Evolutionary conservation across 2,329 filamentous ascomycete species (phyloP), one percentile per base, ranked within the genome.

Genomic region (Arthrinium puccinioides): DNA sequence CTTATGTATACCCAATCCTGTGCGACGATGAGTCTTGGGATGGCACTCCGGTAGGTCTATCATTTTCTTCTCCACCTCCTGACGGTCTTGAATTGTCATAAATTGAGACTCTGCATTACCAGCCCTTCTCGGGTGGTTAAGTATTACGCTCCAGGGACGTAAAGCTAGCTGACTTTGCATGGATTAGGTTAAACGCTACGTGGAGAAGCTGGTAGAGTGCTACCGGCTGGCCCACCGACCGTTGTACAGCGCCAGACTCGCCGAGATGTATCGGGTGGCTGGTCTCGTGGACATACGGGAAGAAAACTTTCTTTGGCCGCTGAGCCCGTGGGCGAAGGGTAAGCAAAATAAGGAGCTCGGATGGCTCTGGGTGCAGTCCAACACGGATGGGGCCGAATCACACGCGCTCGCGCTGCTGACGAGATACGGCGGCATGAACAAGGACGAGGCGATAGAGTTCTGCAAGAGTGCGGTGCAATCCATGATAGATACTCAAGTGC

Each of bases 21-120:
- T 42, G 40, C 14, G 40, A 42, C 14, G 40, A 42, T 27, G 36
- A 32, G 19, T 39, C 37, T 13, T 42, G 40, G 40, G 37, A 42
- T 11, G 40, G 40, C 10, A 39, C 37, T n/a, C 23, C 32, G 6
- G 33, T 36, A 36, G 5, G 33, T 15, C 31, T 6, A n/a, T n/a
- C n/a, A n/a, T n/a, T n/a, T n/a, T n/a, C n/a, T n/a, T n/a, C n/a
- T n/a, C n/a, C n/a, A n/a, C n/a, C n/a, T n/a, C n/a, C n/a, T n/a
- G n/a, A n/a, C n/a, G n/a, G n/a, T n/a, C n/a, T n/a, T n/a, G n/a
- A n/a, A n/a, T n/a, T n/a, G n/a, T n/a, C n/a, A n/a, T n/a, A n/a
- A n/a, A n/a, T n/a, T n/a, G n/a, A n/a, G n/a, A n/a, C n/a, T n/a
- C n/a, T n/a, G n/a, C n/a, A n/a, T n/a, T n/a, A n/a, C n/a, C n/a